Percentiles rank a stretch among this genome's conserved stretches.
phyloP scores from a whole-genome alignment of 139 green algal genomes.

The Coelastrella sp. region DNA sequence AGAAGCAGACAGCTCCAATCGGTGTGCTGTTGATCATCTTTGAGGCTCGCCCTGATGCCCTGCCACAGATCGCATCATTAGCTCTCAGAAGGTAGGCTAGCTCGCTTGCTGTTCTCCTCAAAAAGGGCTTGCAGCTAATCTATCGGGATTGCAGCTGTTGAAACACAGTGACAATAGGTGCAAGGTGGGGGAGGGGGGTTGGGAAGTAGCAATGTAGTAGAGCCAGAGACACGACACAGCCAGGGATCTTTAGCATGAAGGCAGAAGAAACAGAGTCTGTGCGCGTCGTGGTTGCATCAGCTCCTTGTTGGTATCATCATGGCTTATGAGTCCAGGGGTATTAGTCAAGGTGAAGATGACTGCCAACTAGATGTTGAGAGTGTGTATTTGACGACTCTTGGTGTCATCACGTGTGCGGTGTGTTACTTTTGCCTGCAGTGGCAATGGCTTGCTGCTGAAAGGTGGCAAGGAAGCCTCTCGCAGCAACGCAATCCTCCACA shows the following conservation, averaged over 20 bases:
- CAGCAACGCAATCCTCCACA: slow-evolving; percentile 90
- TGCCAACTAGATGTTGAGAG: too few relatives aligned
- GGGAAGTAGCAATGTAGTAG: too few relatives aligned
- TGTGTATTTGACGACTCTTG: too few relatives aligned
- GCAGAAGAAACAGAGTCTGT: too few relatives aligned
- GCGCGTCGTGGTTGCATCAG: too few relatives aligned
- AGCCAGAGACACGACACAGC: too few relatives aligned
- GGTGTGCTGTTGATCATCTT: slow-evolving; percentile 99
- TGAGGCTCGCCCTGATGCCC: slow-evolving; percentile 95
- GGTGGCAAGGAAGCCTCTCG: slow-evolving; percentile 95
- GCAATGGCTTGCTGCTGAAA: slow-evolving; percentile 96
- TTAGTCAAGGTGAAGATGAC: too few relatives aligned
- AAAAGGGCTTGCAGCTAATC: too few relatives aligned
- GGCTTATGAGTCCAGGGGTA: too few relatives aligned
- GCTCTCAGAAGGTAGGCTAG: slow-evolving; percentile 44
- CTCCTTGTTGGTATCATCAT: too few relatives aligned
- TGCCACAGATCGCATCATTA: slow-evolving; percentile 84
- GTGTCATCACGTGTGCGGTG: neutral
- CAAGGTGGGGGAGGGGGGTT: too few relatives aligned
- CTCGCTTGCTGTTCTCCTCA: neutral
- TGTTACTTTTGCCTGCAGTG: slow-evolving; percentile 50
- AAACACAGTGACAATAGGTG: neutral
- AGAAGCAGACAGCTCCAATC: slow-evolving; percentile 94
- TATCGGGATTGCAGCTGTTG: neutral
- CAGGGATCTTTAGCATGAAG: too few relatives aligned